Conservation (phyloP, 495 filamentous ascomycete genomes). For the Xylaria curta region DNA sequence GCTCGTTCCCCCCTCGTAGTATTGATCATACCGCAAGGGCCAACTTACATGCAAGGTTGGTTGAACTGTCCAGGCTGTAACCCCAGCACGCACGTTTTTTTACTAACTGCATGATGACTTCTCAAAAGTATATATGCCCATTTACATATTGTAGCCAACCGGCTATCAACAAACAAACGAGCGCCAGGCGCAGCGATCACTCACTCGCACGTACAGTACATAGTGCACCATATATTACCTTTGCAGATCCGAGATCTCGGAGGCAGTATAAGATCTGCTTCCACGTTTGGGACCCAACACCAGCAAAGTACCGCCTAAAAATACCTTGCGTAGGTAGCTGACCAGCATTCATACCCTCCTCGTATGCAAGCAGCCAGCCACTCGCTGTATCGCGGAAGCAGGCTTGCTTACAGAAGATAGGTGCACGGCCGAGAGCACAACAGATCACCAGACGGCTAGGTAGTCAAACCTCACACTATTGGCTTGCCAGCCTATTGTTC, state of each 20-base stretch:
- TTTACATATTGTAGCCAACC: conserved; percentile 20
- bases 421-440: conserved; percentile 14
- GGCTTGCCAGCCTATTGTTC: background rate
- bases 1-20: conserved; percentile 1
- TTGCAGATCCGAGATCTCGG: conserved; percentile 15
- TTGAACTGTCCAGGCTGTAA: conserved; percentile 14
- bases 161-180: conserved; percentile 20
- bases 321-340: background rate
- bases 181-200: conserved; percentile 20
- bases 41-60: conserved; percentile 23
- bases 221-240: conserved; percentile 20
- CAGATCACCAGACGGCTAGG: background rate
- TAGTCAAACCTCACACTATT: background rate
- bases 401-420: conserved; percentile 14
- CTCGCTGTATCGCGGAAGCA: background rate
- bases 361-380: conserved; percentile 10
- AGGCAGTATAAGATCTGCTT: conserved; percentile 17
- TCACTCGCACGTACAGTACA: conserved; percentile 20
- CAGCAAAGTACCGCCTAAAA: conserved; percentile 10
- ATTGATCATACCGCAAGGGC: conserved; percentile 17
- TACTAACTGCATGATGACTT: conserved; percentile 20
- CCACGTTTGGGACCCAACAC: conserved; percentile 10
- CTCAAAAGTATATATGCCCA: conserved; percentile 18
- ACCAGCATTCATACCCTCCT: conserved; percentile 13
- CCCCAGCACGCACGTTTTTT: background rate